Conservation (phyloP, 768 basidiomycete genomes). For the Phanerodontia chrysosporium region DNA sequence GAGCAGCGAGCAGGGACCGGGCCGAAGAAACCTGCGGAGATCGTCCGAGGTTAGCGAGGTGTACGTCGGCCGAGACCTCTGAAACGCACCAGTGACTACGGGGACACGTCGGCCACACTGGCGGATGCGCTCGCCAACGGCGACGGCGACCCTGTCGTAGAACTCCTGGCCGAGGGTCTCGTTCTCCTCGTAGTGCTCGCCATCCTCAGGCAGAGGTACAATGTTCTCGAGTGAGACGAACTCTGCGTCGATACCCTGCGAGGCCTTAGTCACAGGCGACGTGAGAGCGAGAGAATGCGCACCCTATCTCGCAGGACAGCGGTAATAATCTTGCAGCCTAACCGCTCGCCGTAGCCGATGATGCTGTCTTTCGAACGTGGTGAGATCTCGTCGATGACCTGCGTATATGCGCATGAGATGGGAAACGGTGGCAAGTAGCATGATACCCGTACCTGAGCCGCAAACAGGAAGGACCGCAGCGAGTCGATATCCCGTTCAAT, state of each 20-base stretch:
- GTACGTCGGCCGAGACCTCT: background rate
- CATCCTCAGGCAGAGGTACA: slow-evolving; percentile 65
- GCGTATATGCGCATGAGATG: background rate
- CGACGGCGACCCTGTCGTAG: slow-evolving; percentile 72
- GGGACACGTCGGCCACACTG: slow-evolving; percentile 83
- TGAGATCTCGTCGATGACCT: slow-evolving; percentile 98
- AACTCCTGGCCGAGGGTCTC: slow-evolving; percentile 79
- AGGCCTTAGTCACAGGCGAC: background rate
- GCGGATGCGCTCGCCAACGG: slow-evolving; percentile 73
- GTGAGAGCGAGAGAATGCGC: slow-evolving; percentile 19
- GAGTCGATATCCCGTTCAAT: slow-evolving; percentile 88
- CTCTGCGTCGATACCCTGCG: slow-evolving; percentile 90
- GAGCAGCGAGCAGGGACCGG: slow-evolving; percentile 89
- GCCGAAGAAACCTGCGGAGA: slow-evolving; percentile 81
- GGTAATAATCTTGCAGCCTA: slow-evolving; percentile 90
- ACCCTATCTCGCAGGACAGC: slow-evolving; percentile 86
- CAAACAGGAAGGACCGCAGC: slow-evolving; percentile 79
- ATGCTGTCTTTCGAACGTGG: slow-evolving; percentile 90
- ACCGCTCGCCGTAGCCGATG: slow-evolving; percentile 86
- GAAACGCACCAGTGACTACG: slow-evolving; percentile 76
- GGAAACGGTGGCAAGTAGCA: background rate
- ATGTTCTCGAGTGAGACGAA: slow-evolving; percentile 91
- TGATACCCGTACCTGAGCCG: slow-evolving; percentile 67
- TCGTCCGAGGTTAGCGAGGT: background rate
- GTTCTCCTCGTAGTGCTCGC: slow-evolving; percentile 41